Evolutionary conservation across 73 alveolate species (phyloP), one percentile per base, ranked within the genome.

Genomic region (Blepharisma stoltei): DNA sequence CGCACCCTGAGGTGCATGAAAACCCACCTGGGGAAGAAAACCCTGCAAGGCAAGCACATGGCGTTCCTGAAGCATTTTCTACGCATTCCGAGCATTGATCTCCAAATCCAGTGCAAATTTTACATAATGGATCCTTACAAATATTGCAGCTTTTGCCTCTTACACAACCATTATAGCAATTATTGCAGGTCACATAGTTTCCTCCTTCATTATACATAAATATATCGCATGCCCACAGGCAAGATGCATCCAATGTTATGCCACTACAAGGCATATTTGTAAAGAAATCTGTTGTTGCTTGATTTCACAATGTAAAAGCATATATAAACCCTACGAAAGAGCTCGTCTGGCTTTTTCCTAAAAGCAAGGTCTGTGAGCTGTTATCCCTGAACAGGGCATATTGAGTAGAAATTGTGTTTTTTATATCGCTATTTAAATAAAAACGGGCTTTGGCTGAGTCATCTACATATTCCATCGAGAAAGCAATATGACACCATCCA

Each of bases 1-100:
- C 18, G 45, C 73, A 60, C 5, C 41, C 41, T 32, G 41, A 32
- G 41, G 41, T 32, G 41, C 41, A 60, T 20, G 73, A n/a, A 60
- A 14, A 60, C 2, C 73, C 73, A 60, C 5, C 46, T 1, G 2
- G 46, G 5, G 46, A 60, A 14, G 46, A 8, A 25, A n/a, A 60
- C 2, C 23, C 23, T 32, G 41, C 3, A 32, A 1, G 0, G 41
- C 41, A 32, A 32, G 41, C 41, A 32, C 41, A 32, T 14, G 73
- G 73, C 0, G 14, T 25, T 60, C 73, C 73, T 2, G 73, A 60
- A 1, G 73, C 73, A 60, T 60, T 60, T 60, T n/a, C 45, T 60
- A 5, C 5, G 5, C 73, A 60, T 14, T n/a, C 4, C 37, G 2
- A 8, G 46, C 73, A 60, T 0, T 3, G 5, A 18, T n/a, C 11